A percentile compares a stretch with the other conserved stretches of the same genome.
phyloP scores from a whole-genome alignment of 257 asterid genomes.

The Leonotis leonurus region DNA sequence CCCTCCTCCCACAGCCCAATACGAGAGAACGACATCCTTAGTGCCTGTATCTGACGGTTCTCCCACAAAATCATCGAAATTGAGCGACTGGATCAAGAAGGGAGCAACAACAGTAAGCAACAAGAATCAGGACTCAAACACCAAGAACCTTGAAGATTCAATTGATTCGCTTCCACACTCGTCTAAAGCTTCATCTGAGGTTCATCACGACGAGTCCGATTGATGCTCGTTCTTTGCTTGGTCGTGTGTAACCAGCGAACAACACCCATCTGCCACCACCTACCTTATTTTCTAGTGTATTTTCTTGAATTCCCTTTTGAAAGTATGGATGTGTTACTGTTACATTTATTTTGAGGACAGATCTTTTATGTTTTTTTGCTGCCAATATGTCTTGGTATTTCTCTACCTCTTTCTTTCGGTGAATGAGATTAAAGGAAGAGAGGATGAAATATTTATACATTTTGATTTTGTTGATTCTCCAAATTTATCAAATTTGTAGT shows the following conservation, averaged over 20 bases:
- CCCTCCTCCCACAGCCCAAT: conserved; percentile 30
- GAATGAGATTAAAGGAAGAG: background rate
- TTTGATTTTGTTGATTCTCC: background rate
- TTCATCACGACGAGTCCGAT: conserved; percentile 27
- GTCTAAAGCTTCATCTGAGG: conserved; percentile 30
- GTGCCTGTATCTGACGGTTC: conserved; percentile 23
- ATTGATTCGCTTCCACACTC: conserved; percentile 31
- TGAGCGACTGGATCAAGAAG: conserved; percentile 33
- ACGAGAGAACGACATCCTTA: conserved; percentile 15
- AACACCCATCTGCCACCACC: conserved; percentile 1
- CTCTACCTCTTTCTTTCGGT: background rate
- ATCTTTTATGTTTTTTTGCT: background rate
- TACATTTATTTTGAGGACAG: conserved; percentile 11
- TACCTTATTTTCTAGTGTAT: conserved; percentile 5
- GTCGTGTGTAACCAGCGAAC: background rate
- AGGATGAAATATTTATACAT: background rate
- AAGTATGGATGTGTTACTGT: conserved; percentile 21
- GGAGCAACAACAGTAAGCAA: conserved; percentile 24
- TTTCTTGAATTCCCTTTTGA: conserved; percentile 4
- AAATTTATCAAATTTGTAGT: background rate
- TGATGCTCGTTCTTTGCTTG: conserved; percentile 3
- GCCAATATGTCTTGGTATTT: background rate
- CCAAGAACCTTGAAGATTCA: conserved; percentile 24
- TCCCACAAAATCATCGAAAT: conserved; percentile 25
- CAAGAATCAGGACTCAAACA: conserved; percentile 17